A percentile compares a stretch with the other conserved stretches of the same genome.
Evolutionary conservation across 805 yeast genomes (phyloP).

Genomic region (Metschnikowia henanensis): DNA sequence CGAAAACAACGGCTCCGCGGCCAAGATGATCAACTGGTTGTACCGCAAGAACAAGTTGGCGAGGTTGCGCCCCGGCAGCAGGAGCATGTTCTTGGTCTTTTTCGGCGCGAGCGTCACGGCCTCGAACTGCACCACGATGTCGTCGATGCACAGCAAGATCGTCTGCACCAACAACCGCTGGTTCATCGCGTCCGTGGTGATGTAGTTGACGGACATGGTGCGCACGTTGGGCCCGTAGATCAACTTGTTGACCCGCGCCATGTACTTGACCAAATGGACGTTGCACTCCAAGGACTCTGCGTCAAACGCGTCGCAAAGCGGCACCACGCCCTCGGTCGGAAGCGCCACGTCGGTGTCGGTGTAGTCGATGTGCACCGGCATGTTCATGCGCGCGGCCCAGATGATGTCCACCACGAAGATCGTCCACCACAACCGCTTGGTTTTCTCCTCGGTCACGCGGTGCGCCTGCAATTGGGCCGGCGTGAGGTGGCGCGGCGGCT

Average conservation of each 20-base stretch:
- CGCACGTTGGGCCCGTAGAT: constrained; percentile 43
- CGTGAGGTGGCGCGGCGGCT: constrained; percentile 7
- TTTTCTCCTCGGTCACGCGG: constrained; percentile 24
- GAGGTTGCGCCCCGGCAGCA: constrained; percentile 24
- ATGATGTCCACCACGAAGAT: constrained; percentile 38
- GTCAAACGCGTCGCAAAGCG: constrained; percentile 32
- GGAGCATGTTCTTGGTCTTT: constrained; percentile 22
- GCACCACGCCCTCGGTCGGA: constrained; percentile 33
- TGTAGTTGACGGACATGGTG: constrained; percentile 39
- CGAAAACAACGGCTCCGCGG: constrained; percentile 35
- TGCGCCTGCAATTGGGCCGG: constrained; percentile 3
- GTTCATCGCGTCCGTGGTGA: constrained; percentile 41
- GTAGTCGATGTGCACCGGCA: constrained; percentile 42
- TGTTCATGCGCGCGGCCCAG: constrained; percentile 40
- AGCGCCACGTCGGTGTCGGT: constrained; percentile 44
- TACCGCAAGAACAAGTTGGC: constrained; percentile 38
- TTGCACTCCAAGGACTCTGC: constrained; percentile 32
- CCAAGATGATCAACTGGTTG: constrained; percentile 32
- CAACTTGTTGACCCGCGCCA: constrained; percentile 34
- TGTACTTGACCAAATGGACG: constrained; percentile 40
- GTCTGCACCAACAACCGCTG: constrained; percentile 34
- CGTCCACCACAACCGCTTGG: constrained; percentile 44
- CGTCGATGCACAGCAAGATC: constrained; percentile 28
- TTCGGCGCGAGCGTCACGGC: constrained; percentile 26
- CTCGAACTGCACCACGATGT: constrained; percentile 34